A percentile compares a stretch with the other conserved stretches of the same genome.
Evolutionary conservation across 331 rosid genomes (phyloP).

Genomic region (Malus hybrid): DNA sequence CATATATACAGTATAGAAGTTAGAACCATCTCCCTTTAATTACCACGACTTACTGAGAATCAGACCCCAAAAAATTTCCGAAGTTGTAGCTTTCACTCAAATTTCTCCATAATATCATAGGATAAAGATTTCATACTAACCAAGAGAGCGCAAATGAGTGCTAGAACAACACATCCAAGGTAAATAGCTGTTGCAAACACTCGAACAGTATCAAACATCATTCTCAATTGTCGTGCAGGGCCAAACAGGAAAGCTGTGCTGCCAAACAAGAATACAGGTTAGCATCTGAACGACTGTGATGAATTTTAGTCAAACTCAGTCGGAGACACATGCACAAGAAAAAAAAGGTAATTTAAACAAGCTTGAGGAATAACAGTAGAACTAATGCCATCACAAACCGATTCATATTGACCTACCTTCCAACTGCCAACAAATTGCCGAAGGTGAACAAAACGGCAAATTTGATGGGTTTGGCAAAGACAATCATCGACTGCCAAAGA

Average conservation of each 20-base stretch:
- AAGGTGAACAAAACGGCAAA: slow-evolving; percentile 79
- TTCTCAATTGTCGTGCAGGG: slow-evolving; percentile 52
- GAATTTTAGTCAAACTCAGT: slow-evolving; percentile 2
- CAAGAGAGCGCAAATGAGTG: slow-evolving; percentile 81
- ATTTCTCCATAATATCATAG: not conserved
- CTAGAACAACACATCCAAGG: slow-evolving; percentile 79
- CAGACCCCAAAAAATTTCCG: not conserved
- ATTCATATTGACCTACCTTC: slow-evolving; percentile 55
- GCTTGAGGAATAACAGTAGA: not conserved
- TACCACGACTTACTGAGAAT: not conserved
- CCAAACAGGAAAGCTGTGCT: slow-evolving; percentile 96
- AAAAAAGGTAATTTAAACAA: not conserved
- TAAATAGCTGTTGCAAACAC: slow-evolving; percentile 68
- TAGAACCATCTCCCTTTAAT: not conserved
- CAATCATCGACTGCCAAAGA: slow-evolving; percentile 75
- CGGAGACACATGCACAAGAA: not conserved
- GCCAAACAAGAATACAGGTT: slow-evolving; percentile 41
- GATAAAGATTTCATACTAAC: slow-evolving; percentile 33
- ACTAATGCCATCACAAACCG: not conserved
- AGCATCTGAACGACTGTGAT: slow-evolving; percentile 11
- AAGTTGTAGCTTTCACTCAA: not conserved
- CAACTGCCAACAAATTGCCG: slow-evolving; percentile 88
- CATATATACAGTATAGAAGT: not conserved
- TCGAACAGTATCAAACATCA: slow-evolving; percentile 91
- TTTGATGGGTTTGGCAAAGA: slow-evolving; percentile 78